Conservation (phyloP, 768 basidiomycete genomes). For the Hemileccinum rubropunctum region DNA sequence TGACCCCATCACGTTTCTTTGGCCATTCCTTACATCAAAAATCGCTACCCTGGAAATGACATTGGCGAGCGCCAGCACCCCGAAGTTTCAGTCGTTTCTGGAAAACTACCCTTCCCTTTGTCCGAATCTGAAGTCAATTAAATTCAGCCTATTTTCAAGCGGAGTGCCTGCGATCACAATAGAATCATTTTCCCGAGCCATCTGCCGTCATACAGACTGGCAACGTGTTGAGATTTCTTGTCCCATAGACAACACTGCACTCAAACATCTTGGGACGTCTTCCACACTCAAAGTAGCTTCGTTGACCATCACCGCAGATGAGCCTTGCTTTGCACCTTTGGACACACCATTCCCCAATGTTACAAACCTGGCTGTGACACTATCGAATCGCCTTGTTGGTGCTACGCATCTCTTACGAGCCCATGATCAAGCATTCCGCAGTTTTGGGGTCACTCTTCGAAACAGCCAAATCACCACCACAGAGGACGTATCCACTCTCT, state of each 20-base stretch:
- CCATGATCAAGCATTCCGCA: not conserved
- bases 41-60: not conserved
- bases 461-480: not conserved
- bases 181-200: not conserved
- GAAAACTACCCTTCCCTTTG: not conserved
- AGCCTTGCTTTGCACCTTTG: not conserved
- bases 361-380: not conserved
- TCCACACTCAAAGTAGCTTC: slow-evolving; percentile 1
- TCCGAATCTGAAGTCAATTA: not conserved
- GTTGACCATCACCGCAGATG: not conserved
- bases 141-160: not conserved
- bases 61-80: too few relatives aligned
- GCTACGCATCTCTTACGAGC: not conserved
- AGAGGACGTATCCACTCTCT: not conserved
- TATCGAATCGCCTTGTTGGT: not conserved
- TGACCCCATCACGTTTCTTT: not conserved
- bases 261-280: slow-evolving; percentile 4
- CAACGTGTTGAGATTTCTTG: not conserved
- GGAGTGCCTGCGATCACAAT: not conserved
- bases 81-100: not conserved
- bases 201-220: not conserved
- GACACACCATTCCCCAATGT: slow-evolving; percentile 1
- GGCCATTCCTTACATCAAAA: not conserved
- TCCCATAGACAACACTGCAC: not conserved
- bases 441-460: not conserved